Conservation (phyloP, 2,329 filamentous ascomycete genomes). For the Fusarium succisae region DNA sequence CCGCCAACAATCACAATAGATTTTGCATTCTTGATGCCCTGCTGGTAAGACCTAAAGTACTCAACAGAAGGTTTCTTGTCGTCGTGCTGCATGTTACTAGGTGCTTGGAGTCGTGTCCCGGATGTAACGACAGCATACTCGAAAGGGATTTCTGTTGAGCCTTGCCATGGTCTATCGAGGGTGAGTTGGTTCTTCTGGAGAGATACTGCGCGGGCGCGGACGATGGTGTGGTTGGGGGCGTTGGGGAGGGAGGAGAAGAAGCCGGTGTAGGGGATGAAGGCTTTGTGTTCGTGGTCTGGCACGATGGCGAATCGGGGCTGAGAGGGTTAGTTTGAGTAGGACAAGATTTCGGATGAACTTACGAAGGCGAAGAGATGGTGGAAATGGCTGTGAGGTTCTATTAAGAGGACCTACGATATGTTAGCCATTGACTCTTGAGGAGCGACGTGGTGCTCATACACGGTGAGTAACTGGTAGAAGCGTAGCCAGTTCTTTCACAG, state of each 20-base stretch:
- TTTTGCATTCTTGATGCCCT: conserved; percentile 29
- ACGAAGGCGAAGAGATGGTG: conserved; percentile 59
- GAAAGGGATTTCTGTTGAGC: conserved; percentile 34
- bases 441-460: not conserved
- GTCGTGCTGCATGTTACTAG: conserved; percentile 38
- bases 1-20: conserved; percentile 40
- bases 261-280: conserved; percentile 59
- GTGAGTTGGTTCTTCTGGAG: conserved; percentile 33
- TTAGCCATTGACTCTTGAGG: not conserved
- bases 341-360: not conserved
- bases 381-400: conserved; percentile 63
- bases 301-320: conserved; percentile 57
- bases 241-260: conserved; percentile 32
- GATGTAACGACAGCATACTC: conserved; percentile 38
- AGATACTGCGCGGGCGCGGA: conserved; percentile 27
- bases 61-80: conserved; percentile 32
- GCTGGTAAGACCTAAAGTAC: conserved; percentile 38
- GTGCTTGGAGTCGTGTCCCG: conserved; percentile 36
- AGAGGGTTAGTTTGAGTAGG: not conserved
- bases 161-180: conserved; percentile 38
- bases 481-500: conserved; percentile 37
- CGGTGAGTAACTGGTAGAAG: conserved; percentile 36
- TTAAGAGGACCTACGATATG: conserved; percentile 50
- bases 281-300: conserved; percentile 54
- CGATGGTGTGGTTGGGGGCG: conserved; percentile 28